These are phyloP conservation scores for Solanum etuberosum DNA, from an alignment of 257 asterid genomes.

Conservation along the genomic window DNA sequence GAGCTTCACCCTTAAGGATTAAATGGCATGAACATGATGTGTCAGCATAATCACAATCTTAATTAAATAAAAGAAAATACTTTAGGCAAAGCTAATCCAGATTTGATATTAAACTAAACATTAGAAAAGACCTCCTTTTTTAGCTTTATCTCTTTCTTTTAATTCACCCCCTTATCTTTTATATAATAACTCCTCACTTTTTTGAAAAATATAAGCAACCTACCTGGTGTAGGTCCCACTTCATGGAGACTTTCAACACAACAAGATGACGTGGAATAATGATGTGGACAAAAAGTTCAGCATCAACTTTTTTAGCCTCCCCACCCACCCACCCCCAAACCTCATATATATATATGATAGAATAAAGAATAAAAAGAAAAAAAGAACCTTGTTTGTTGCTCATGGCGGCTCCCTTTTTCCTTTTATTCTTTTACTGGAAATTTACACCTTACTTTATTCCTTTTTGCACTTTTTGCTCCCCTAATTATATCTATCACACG, in stretches of 20 bases:
- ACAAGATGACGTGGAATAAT: constrained; percentile 24
- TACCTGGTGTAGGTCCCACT: constrained; percentile 24
- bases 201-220: constrained; percentile 27
- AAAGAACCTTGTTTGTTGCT: constrained; percentile 7
- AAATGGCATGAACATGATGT: constrained; percentile 16
- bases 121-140: not conserved
- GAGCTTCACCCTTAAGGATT: constrained; percentile 11
- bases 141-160: constrained; percentile 22
- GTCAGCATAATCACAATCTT: constrained; percentile 19
- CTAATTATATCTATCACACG: not conserved
- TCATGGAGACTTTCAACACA: constrained; percentile 4
- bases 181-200: constrained; percentile 37
- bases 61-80: not conserved
- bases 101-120: not conserved
- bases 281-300: constrained; percentile 56
- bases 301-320: constrained; percentile 31
- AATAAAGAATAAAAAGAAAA: not conserved
- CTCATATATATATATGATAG: not conserved
- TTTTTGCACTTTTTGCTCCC: constrained; percentile 10
- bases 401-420: constrained; percentile 36
- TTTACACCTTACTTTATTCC: not conserved
- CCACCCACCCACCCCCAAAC: not conserved
- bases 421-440: not conserved
- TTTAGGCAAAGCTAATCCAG: not conserved
- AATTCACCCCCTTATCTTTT: not conserved